A percentile compares a stretch with the other conserved stretches of the same genome.
These are phyloP conservation scores for Leccinum incarnatum DNA, from an alignment of 768 basidiomycete species.

Conservation along the genomic window DNA sequence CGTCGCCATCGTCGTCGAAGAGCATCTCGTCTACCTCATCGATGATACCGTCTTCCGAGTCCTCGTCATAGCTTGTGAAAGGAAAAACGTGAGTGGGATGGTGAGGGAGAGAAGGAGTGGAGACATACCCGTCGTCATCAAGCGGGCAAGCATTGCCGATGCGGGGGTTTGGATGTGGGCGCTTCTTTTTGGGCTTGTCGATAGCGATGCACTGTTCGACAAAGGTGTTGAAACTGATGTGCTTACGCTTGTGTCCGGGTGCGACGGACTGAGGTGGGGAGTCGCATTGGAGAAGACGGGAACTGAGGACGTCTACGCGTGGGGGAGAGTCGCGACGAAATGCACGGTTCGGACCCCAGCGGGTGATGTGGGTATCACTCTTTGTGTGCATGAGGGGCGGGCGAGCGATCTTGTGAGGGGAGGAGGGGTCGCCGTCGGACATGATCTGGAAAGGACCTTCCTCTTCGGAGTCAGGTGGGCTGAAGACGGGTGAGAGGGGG, in stretches of 20 bases:
- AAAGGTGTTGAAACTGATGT: constrained; percentile 97
- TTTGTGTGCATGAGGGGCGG: constrained; percentile 77
- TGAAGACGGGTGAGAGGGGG: constrained; percentile 60
- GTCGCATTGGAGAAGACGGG: constrained; percentile 18
- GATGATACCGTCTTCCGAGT: constrained; percentile 55
- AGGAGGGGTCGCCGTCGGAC: constrained; percentile 22
- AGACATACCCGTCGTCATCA: constrained; percentile 65
- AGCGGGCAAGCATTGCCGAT: constrained; percentile 30
- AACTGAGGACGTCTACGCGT: constrained; percentile 35
- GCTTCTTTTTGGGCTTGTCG: constrained; percentile 59
- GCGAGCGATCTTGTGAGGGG: constrained; percentile 24
- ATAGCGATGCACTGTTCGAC: constrained; percentile 95
- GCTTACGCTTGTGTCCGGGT: constrained; percentile 60
- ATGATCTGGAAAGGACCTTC: constrained; percentile 23
- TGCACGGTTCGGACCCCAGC: constrained; percentile 45
- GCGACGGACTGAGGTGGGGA: constrained; percentile 13
- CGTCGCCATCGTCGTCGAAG: constrained; percentile 28
- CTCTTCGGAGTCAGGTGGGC: constrained; percentile 56
- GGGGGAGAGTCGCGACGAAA: constrained; percentile 70
- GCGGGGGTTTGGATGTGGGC: constrained; percentile 15
- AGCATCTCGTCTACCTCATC: constrained; percentile 45
- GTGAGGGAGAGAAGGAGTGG: background rate
- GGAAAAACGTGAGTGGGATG: background rate
- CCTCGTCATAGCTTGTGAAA: constrained; percentile 61
- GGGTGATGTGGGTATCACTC: constrained; percentile 81